Evolutionary conservation across 208 protist genomes (phyloP), one percentile per base, ranked within the genome.

Genomic region (Crithidia mellificae): DNA sequence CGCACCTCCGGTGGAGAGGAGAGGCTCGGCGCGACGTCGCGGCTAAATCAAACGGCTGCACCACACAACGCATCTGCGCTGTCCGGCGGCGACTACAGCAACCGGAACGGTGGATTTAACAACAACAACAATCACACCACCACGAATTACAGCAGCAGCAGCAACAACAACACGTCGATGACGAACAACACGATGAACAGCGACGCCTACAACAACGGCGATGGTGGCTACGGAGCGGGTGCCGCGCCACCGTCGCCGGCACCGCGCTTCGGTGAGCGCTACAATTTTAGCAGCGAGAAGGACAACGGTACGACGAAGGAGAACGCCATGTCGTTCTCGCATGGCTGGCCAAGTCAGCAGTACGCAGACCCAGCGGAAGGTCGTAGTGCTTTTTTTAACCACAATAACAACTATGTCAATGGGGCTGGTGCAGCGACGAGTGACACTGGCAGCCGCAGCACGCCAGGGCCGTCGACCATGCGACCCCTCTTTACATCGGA

Each of bases 91-190:
- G 53, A 22, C 15, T 57, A 34, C 24, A 36, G 7, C 32, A 38
- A 12, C 14, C 6, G 53, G 11, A 20, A 4, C n/a, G 41, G n/a
- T 8, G 34, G 36, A 22, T 4, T 3, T 7, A 51, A 27, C 46
- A 19, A 46, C 17, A 46, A 46, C 38, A 63, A 11, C 62, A 55
- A 2, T 8, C 32, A n/a, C n/a, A n/a, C n/a, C n/a, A n/a, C n/a
- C n/a, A n/a, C n/a, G n/a, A n/a, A n/a, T n/a, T n/a, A 14, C 44
- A 47, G 39, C 38, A 20, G 54, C 46, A 71, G 43, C 47, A 71
- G 25, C 55, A 66, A 67, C 50, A 68, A 73, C 63, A 72, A 49
- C 56, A 70, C 66, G 14, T 70, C 25, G 30, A 57, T 77, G 72
- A 59, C 58, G 12, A 68, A 71, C 51, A 67, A 71, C 41, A 77